Percentiles rank a stretch among this genome's conserved stretches.
These are phyloP conservation scores for Globisporangium cylindrosporum DNA, from an alignment of 352 stramenopile species.

Conservation along the genomic window DNA sequence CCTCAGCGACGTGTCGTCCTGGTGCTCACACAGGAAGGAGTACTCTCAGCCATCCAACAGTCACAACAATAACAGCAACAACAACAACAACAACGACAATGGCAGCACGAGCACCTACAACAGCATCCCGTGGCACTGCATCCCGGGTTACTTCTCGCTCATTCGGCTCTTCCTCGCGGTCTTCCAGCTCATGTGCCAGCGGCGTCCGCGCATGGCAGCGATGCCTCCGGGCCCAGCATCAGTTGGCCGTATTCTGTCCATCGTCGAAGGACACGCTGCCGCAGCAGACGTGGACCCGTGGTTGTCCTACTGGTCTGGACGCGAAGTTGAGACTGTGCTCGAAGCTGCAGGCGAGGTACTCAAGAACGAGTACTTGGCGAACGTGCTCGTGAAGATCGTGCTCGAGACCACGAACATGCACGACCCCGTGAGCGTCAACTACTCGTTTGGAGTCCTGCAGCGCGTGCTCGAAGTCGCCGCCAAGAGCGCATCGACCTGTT, in stretches of 20 bases:
- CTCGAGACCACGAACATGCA: slow-evolving; percentile 83
- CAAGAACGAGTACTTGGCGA: slow-evolving; percentile 64
- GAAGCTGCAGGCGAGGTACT: slow-evolving; percentile 59
- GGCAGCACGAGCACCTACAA: slow-evolving; percentile 6
- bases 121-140: slow-evolving; percentile 66
- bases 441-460: slow-evolving; percentile 79
- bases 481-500: slow-evolving; percentile 14
- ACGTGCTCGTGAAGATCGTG: slow-evolving; percentile 78
- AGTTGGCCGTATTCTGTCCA: slow-evolving; percentile 59
- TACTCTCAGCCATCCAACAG: slow-evolving; percentile 20
- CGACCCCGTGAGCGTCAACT: slow-evolving; percentile 79
- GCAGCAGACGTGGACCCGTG: slow-evolving; percentile 44
- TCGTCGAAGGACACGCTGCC: slow-evolving; percentile 38
- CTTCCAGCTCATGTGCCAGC: slow-evolving; percentile 79
- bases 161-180: slow-evolving; percentile 62
- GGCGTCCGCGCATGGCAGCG: slow-evolving; percentile 39
- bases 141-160: slow-evolving; percentile 76
- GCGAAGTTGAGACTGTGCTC: slow-evolving; percentile 55
- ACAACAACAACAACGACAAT: not conserved
- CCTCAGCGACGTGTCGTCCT: slow-evolving; percentile 57
- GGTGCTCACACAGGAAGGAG: slow-evolving; percentile 38
- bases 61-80: not conserved
- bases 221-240: slow-evolving; percentile 25
- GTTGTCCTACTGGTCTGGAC: slow-evolving; percentile 68
- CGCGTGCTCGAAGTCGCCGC: slow-evolving; percentile 63